These are phyloP conservation scores for Scleromitrula shiraiana DNA, from an alignment of 2,329 filamentous ascomycete genomes.

Conservation along the genomic window DNA sequence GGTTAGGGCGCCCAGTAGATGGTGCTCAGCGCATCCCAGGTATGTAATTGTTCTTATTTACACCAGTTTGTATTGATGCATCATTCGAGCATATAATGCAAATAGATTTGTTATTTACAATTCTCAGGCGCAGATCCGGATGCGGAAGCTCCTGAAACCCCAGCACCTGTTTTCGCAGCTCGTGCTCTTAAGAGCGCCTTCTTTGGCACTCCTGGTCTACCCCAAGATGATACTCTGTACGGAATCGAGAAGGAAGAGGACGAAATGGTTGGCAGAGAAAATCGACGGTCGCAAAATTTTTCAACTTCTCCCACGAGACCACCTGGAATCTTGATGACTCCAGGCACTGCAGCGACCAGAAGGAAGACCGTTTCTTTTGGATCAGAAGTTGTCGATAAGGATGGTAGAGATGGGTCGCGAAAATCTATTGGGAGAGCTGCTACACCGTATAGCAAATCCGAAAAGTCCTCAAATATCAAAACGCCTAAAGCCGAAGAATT, in stretches of 20 bases:
- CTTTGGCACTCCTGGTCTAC: slow-evolving; percentile 48
- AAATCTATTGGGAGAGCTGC: slow-evolving; percentile 19
- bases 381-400: slow-evolving; percentile 39
- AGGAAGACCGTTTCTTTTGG: slow-evolving; percentile 61
- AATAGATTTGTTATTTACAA: too few species aligned
- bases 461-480: slow-evolving; percentile 28
- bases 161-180: slow-evolving; percentile 58
- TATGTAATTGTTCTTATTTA: slow-evolving; percentile 10
- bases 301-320: slow-evolving; percentile 28
- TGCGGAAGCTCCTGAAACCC: slow-evolving; percentile 52
- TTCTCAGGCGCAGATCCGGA: slow-evolving; percentile 1
- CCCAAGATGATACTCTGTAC: slow-evolving; percentile 30
- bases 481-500: slow-evolving; percentile 12
- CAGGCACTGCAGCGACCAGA: slow-evolving; percentile 51
- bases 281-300: slow-evolving; percentile 23
- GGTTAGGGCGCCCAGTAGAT: slow-evolving; percentile 20
- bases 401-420: slow-evolving; percentile 13
- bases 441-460: slow-evolving; percentile 28
- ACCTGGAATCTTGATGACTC: slow-evolving; percentile 53
- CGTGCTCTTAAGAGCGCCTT: slow-evolving; percentile 56
- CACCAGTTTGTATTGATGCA: background rate
- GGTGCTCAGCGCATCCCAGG: slow-evolving; percentile 22
- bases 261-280: slow-evolving; percentile 12
- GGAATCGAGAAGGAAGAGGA: slow-evolving; percentile 24
- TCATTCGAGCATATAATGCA: too few species aligned